Conservation (phyloP, 768 basidiomycete species). For the Clitopilus hobsonii region DNA sequence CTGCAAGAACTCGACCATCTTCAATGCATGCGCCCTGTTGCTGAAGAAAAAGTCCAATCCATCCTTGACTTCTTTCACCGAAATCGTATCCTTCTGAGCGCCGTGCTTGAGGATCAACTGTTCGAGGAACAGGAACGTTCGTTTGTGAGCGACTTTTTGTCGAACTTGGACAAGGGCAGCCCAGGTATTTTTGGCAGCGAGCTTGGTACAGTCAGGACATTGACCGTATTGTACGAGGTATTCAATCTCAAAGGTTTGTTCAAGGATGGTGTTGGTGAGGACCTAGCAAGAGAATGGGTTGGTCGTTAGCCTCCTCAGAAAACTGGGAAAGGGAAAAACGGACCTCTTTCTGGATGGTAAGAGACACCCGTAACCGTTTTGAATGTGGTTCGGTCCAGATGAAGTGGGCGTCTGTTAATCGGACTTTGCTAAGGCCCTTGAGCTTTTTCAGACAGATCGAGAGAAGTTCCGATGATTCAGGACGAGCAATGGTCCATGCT, state of each 20-base stretch:
- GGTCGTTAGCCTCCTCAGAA: neutral
- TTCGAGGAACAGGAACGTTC: constrained; percentile 96
- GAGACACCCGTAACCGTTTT: constrained; percentile 84
- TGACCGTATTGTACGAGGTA: constrained; percentile 93
- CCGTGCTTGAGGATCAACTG: constrained; percentile 95
- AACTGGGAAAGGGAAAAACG: constrained; percentile 13
- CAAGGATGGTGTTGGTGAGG: constrained; percentile 89
- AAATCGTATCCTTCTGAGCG: constrained; percentile 94
- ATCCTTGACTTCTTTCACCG: constrained; percentile 88
- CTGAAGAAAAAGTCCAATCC: constrained; percentile 98
- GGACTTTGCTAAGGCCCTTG: constrained; percentile 90
- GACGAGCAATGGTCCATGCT: constrained; percentile 80
- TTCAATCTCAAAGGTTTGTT: constrained; percentile 96
- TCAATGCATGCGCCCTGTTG: constrained; percentile 84
- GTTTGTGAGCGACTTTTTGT: constrained; percentile 97
- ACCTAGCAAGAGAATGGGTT: constrained; percentile 43
- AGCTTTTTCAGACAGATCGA: constrained; percentile 94
- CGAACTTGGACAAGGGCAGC: constrained; percentile 97
- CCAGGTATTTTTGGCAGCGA: constrained; percentile 99
- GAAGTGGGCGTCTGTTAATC: constrained; percentile 96
- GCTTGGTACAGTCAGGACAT: constrained; percentile 88
- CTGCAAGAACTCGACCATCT: constrained; percentile 92
- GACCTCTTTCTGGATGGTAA: constrained; percentile 99
- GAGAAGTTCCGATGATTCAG: constrained; percentile 90
- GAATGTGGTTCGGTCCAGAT: constrained; percentile 99